Evolutionary conservation across 768 basidiomycete genomes (phyloP), one percentile per base, ranked within the genome.

Genomic region (Kwoniella sp.): DNA sequence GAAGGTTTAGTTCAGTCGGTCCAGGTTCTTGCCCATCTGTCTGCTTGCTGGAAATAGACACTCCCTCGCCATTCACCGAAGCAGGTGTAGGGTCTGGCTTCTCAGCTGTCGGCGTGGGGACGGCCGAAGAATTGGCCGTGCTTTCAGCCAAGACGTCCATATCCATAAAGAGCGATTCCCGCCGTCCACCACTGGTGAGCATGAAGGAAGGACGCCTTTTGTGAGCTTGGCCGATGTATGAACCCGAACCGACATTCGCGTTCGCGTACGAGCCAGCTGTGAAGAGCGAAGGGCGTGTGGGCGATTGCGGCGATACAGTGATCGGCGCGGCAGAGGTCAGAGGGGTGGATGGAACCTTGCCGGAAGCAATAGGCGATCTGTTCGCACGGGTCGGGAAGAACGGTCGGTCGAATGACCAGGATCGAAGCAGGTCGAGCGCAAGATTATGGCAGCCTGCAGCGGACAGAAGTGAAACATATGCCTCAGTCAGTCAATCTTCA

Each of bases 351-450:
- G 63, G 55, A 29, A 51, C 54, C 20, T 23, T 38, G 28, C 45
- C 52, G n/a, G 50, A 51, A 23, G 50, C 4, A 17, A 51, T 25
- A 11, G 22, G 50, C 23, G 50, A 51, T 45, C 15, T 45, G 63
- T 54, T 58, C 50, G 38, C 55, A 61, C 48, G 58, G 15, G 20
- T 31, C 55, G 52, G 83, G 83, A 25, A 88, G 86, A 37, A 93
- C 8, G 74, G 92, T 51, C 89, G 85, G 58, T 90, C 90, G 78
- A 96, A 97, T 0, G 91, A 89, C 94, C 94, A 97, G 0, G 90
- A 89, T 28, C 87, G 85, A 41, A 95, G 88, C 20, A 99, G 87
- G 77, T 93, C 88, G 38, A 99, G 85, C 4, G 92, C 94, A n/a
- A 99, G 83, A 5, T 86, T 86, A 77, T 96, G 95, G 73, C 94